phyloP scores from a whole-genome alignment of 345 rosid species.

The Boechera retrofracta region DNA sequence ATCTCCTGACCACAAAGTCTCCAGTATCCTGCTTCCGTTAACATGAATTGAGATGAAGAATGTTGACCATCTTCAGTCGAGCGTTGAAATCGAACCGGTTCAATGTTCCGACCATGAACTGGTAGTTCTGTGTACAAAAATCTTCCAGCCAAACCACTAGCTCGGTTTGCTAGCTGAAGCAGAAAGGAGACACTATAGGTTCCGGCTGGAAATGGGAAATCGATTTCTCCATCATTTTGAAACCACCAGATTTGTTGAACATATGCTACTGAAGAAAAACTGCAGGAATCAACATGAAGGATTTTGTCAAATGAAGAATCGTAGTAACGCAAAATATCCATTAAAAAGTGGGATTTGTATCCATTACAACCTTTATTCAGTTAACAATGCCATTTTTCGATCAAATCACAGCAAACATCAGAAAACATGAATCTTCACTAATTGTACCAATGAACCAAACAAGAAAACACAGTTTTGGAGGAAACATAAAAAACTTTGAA shows the following conservation, averaged over 20 bases:
- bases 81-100: slow-evolving; percentile 86
- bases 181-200: slow-evolving; percentile 84
- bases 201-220: slow-evolving; percentile 89
- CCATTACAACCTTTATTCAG: no score
- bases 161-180: slow-evolving; percentile 66
- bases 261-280: slow-evolving; percentile 79
- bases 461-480: no score
- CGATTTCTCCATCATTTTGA: slow-evolving; percentile 83
- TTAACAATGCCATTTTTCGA: no score
- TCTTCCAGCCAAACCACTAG: slow-evolving; percentile 69
- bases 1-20: slow-evolving; percentile 63
- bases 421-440: no score
- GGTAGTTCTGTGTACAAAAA: slow-evolving; percentile 63
- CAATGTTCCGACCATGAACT: slow-evolving; percentile 90
- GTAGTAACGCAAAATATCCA: no score
- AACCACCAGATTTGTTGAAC: slow-evolving; percentile 99
- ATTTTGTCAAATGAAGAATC: no score
- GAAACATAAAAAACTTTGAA: no score
- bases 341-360: no score
- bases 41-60: slow-evolving; percentile 69
- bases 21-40: slow-evolving; percentile 78
- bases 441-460: no score
- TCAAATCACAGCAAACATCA: no score
- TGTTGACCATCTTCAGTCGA: slow-evolving; percentile 88
- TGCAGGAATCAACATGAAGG: slow-evolving; percentile 36